phyloP scores from a whole-genome alignment of 768 basidiomycete species.

The Lentinula sp. region DNA sequence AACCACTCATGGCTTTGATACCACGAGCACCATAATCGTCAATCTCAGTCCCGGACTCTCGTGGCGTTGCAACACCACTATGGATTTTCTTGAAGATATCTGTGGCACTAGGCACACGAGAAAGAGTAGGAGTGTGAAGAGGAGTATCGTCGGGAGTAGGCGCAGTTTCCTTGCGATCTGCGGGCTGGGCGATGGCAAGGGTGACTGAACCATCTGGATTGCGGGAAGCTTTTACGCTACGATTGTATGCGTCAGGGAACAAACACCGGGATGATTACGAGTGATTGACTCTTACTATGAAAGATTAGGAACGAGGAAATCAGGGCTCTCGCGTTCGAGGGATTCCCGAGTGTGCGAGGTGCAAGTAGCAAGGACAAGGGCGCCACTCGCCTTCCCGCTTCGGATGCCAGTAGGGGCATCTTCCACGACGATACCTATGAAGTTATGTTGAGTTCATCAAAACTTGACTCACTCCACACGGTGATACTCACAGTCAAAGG shows the following conservation, averaged over 20 bases:
- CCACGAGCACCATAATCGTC: slow-evolving; percentile 6
- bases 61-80: neutral
- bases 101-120: slow-evolving; percentile 7
- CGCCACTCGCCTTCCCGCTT: slow-evolving; percentile 57
- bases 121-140: slow-evolving; percentile 8
- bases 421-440: slow-evolving; percentile 52
- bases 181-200: slow-evolving; percentile 7
- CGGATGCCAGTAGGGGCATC: slow-evolving; percentile 64
- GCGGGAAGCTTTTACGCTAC: slow-evolving; percentile 7
- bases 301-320: slow-evolving; percentile 48
- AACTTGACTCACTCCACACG: neutral
- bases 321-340: slow-evolving; percentile 36
- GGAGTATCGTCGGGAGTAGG: slow-evolving; percentile 9
- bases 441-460: neutral
- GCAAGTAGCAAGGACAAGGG: slow-evolving; percentile 54
- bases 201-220: slow-evolving; percentile 6
- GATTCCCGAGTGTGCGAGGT: slow-evolving; percentile 53
- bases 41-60: slow-evolving; percentile 6
- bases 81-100: neutral
- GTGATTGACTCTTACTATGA: slow-evolving; percentile 32
- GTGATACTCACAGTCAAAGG: slow-evolving; percentile 28
- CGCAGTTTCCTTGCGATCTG: slow-evolving; percentile 5
- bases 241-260: neutral
- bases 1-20: slow-evolving; percentile 5
- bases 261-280: neutral